Evolutionary conservation across 306 rosid genomes (phyloP), one percentile per base, ranked within the genome.

Genomic region (Prosopis cineraria): DNA sequence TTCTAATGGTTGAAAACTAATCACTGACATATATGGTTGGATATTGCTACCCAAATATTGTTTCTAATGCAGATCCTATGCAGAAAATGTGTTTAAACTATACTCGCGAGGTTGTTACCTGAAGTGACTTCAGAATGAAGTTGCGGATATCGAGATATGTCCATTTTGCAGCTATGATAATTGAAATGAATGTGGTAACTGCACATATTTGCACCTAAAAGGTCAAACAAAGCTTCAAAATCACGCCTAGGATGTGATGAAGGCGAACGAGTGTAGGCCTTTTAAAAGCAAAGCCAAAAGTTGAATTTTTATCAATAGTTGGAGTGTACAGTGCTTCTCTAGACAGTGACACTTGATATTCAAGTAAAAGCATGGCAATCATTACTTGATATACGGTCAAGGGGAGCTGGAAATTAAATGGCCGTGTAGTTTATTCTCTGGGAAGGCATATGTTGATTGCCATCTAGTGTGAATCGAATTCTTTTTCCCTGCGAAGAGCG

Each of bases 211-310:
- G 44, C 39, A 29, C 40, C 47, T 44, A 44, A 36, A 36, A 9
- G 52, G 33, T 48, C n/a, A 16, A 24, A 76, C 12, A 34, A 22
- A 76, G 3, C n/a, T 56, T 58, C 10, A 79, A 47, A 50, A 10
- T 60, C 41, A 25, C 13, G 20, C 64, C 41, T 45, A 71, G 55
- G 53, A 78, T 45, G 34, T 34, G 29, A 70, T 64, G 72, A 10
- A 60, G 33, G 63, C 25, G 7, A 27, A 75, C 9, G 50, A 53
- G 69, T 41, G 16, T 53, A 10, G 47, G 9, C 68, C 47, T 19
- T 39, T 68, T 40, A 10, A 17, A 17, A 24, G 27, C 56, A 25
- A 22, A 41, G 62, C 45, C 2, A 29, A 25, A 58, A 40, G 75
- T 78, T n/a, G 14, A 56, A 40, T 29, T 67, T 50, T 27, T 39